Base-by-base conservation (phyloP, 345 rosid species). In the Psidium guajava region DNA sequence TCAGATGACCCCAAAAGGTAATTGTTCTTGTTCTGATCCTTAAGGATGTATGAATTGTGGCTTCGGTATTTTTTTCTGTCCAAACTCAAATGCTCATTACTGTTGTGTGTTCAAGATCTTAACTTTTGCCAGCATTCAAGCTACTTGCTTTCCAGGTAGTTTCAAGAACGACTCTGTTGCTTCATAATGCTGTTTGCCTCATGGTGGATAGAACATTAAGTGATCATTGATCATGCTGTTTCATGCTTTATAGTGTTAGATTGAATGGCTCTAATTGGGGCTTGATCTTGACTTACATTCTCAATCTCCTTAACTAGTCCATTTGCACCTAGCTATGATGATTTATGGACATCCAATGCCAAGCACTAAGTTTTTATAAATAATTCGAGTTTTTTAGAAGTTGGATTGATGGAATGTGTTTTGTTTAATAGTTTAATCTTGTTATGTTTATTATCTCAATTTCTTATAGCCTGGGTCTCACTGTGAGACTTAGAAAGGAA, bases 1-100 rank as follows among this genome's bases (percentile, higher is more conserved):
- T 88, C 94, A 20, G 81, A 85, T 32, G 64, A 94, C 88, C 91
- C 90, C 56, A 93, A 92, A 92, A 95, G 98, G 99, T 96, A 90
- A 89, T 89, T 82, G 28, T 59, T 18, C 16, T 84, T 40, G 47
- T n/a, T 40, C 9, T 25, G 16, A 8, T 49, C 54, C 77, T 84
- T 49, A 84, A 61, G 25, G 16, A 61, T 61, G 0, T 25, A 47
- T 10, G 24, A 36, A 69, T 69, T 2, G 77, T 69, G 77, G 32
- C 24, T 18, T 58, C 49, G 56, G 20, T 58, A 12, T 14, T 61
- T 47, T 28, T 58, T 28, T 2, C 22, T 49, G 5, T 16, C 40
- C 21, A 36, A 50, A 55, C 52, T 50, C 3, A 10, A 54, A 1
- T 36, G 54, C 57, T 56, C 54, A 47, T 49, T 42, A 25, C 83